Evolutionary conservation across 768 basidiomycete genomes (phyloP).

Genomic region (Lentinula guzmanii): DNA sequence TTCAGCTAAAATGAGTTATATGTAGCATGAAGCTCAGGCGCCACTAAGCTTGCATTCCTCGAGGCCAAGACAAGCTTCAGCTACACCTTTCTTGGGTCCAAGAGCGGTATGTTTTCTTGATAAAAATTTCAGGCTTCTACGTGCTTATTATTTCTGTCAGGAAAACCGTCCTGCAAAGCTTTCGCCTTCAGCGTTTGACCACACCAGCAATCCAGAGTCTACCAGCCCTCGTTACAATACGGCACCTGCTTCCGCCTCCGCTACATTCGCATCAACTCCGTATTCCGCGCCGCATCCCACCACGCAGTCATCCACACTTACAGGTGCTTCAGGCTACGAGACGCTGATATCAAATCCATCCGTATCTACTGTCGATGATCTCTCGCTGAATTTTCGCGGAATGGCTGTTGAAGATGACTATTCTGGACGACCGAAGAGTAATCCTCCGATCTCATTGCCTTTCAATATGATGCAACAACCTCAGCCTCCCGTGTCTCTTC

Average conservation of each 20-base stretch:
- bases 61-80: conserved; percentile 41
- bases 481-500: conserved; percentile 25
- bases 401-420: conserved; percentile 56
- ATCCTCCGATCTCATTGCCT: conserved; percentile 17
- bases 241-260: conserved; percentile 42
- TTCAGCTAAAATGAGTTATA: not conserved
- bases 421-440: conserved; percentile 29
- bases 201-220: conserved; percentile 33
- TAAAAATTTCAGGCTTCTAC: conserved; percentile 9
- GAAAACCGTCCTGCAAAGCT: conserved; percentile 45
- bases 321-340: conserved; percentile 12
- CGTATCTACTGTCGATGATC: conserved; percentile 41
- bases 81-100: conserved; percentile 29
- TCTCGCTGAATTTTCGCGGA: conserved; percentile 53
- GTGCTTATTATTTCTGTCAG: conserved; percentile 21
- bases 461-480: conserved; percentile 22
- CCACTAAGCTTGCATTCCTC: conserved; percentile 38
- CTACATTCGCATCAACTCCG: conserved; percentile 23
- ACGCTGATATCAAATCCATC: conserved; percentile 18
- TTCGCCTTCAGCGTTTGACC: conserved; percentile 52
- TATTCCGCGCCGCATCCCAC: conserved; percentile 1
- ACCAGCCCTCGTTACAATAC: conserved; percentile 32
- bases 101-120: conserved; percentile 29
- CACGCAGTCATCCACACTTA: not conserved
- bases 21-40: conserved; percentile 36